Conservation (phyloP, 225 moss, liverwort and hornwort genomes). For the Rhytidiadelphus loreus region DNA sequence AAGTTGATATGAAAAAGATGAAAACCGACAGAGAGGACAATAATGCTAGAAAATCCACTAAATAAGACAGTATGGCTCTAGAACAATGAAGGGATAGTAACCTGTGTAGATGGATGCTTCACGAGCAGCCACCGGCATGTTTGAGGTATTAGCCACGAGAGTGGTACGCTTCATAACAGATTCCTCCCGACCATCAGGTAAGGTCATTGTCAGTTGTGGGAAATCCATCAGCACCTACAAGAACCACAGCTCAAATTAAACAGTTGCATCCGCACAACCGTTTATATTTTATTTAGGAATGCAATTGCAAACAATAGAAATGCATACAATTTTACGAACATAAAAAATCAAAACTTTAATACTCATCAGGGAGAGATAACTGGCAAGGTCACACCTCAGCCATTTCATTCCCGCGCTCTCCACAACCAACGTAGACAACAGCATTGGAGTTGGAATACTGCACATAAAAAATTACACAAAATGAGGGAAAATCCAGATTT, state of each 20-base stretch:
- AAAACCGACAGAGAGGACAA: neutral
- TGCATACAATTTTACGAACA: neutral
- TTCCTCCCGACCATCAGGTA: constrained; percentile 91
- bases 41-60: neutral
- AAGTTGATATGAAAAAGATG: neutral
- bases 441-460: constrained; percentile 96
- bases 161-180: constrained; percentile 98
- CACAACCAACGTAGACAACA: constrained; percentile 93
- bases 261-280: neutral
- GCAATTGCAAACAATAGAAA: neutral
- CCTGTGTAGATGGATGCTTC: constrained; percentile 99
- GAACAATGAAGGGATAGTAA: neutral
- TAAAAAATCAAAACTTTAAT: neutral
- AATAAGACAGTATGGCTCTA: neutral
- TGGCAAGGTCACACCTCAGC: constrained; percentile 52
- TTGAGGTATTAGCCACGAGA: constrained; percentile 96
- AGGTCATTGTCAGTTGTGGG: constrained; percentile 89
- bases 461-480: neutral
- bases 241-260: neutral
- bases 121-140: constrained; percentile 99
- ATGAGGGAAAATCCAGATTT: neutral
- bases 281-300: neutral
- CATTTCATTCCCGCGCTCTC: constrained; percentile 99
- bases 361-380: neutral
- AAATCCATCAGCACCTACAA: constrained; percentile 94